A percentile compares a stretch with the other conserved stretches of the same genome.
phyloP scores from a whole-genome alignment of 169 alveolate genomes.

The Toxoplasma gondii region DNA sequence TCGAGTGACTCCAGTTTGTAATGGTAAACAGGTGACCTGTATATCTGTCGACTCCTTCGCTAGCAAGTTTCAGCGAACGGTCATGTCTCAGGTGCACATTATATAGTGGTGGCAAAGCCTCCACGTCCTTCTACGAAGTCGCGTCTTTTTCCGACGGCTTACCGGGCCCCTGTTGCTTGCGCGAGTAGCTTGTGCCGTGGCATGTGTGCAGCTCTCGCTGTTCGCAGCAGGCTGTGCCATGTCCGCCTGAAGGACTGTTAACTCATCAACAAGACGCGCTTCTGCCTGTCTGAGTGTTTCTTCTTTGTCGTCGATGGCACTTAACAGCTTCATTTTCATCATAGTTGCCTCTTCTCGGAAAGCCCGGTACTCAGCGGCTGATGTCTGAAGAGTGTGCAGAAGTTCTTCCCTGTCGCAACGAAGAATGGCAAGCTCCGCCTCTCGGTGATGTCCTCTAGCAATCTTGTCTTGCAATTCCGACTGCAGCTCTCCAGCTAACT shows the following conservation, averaged over 20 bases:
- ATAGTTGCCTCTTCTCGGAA: neutral
- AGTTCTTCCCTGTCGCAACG: neutral
- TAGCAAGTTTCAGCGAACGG: too few species aligned
- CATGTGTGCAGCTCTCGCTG: neutral
- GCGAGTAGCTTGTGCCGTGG: neutral
- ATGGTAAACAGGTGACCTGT: too few species aligned
- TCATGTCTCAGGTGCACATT: too few species aligned
- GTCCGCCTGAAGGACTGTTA: neutral
- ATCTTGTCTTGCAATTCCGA: neutral
- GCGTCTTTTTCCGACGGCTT: too few species aligned
- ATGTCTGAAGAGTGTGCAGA: neutral
- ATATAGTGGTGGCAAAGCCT: too few species aligned
- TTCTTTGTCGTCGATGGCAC: constrained; percentile 4
- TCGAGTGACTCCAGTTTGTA: too few species aligned
- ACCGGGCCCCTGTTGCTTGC: neutral
- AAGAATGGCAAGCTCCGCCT: neutral
- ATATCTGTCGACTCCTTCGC: too few species aligned
- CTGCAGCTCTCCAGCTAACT: neutral
- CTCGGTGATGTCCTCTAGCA: neutral
- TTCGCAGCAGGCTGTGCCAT: neutral
- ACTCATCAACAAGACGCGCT: neutral
- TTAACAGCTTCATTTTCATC: neutral
- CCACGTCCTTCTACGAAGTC: too few species aligned
- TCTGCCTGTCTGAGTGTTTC: neutral
- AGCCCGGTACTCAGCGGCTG: neutral